A percentile compares a stretch with the other conserved stretches of the same genome.
Conservation (phyloP, 139 green algal genomes). For the Asterochloris sp. region DNA sequence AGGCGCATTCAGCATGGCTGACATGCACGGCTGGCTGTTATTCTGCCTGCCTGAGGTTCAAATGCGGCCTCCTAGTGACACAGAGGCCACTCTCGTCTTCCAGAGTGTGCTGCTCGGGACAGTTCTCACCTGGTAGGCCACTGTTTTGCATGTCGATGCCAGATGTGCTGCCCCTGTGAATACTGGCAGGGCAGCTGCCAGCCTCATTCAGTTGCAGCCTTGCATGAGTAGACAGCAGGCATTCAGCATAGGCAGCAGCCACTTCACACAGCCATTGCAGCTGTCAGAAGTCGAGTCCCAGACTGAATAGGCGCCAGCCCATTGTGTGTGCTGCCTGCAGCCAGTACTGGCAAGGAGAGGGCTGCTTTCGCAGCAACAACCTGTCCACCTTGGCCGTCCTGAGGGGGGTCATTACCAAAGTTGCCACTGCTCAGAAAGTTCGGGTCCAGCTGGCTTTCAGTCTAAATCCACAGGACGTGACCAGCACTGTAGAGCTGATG, state of each 20-base stretch:
- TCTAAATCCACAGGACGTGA: slow-evolving; percentile 24
- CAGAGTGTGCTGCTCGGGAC: slow-evolving; percentile 47
- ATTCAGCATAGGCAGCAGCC: not conserved
- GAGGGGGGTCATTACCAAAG: slow-evolving; percentile 51
- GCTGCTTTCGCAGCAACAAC: slow-evolving; percentile 51
- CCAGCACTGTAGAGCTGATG: slow-evolving; percentile 23
- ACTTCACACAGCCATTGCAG: not conserved
- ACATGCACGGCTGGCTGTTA: slow-evolving; percentile 56
- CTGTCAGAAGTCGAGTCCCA: not conserved
- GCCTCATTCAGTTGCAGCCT: not conserved
- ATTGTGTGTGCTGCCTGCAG: slow-evolving; percentile 30
- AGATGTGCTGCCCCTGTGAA: not conserved
- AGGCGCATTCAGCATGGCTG: slow-evolving; percentile 47
- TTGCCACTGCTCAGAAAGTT: slow-evolving; percentile 55
- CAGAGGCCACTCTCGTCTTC: slow-evolving; percentile 34
- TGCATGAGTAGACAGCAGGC: not conserved
- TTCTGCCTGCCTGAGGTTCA: slow-evolving; percentile 50
- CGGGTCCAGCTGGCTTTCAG: slow-evolving; percentile 40
- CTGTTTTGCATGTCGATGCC: not conserved
- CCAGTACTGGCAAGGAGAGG: slow-evolving; percentile 46
- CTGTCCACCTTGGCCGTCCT: slow-evolving; percentile 62
- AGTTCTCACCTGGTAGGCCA: slow-evolving; percentile 4
- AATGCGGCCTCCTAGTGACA: slow-evolving; percentile 8
- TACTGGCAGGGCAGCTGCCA: not conserved
- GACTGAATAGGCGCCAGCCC: too few species aligned